Evolutionary conservation across 169 alveolate genomes (phyloP).

Genomic region (Toxoplasma gondii): DNA sequence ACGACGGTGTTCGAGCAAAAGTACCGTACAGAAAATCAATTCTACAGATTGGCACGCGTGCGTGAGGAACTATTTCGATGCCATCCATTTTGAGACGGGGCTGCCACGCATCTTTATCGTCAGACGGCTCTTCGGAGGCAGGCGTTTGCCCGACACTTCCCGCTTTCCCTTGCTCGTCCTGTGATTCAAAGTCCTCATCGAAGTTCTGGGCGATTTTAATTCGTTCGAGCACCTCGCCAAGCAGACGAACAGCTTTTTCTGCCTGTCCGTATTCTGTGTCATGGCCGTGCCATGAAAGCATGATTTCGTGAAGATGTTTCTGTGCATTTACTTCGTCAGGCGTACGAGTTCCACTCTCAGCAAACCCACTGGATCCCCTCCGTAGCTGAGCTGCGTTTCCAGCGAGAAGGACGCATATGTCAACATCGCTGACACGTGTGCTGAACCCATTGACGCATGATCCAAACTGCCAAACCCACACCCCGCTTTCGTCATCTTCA

Average conservation of each 20-base stretch:
- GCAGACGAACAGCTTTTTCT: neutral
- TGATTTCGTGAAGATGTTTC: neutral
- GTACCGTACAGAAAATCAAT: constrained; percentile 4
- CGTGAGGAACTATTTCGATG: neutral
- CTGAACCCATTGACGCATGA: neutral
- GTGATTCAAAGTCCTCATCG: neutral
- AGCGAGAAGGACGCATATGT: neutral
- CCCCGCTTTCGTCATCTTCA: neutral
- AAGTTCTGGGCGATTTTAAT: neutral
- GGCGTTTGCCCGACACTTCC: neutral
- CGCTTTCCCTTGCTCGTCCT: neutral
- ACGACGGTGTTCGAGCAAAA: neutral
- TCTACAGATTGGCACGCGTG: neutral
- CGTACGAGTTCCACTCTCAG: no score
- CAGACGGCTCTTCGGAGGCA: no score
- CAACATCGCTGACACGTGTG: neutral
- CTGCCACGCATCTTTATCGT: neutral
- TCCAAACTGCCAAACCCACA: constrained; percentile 4
- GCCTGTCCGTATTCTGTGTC: neutral
- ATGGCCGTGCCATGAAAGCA: constrained; percentile 11
- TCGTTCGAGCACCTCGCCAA: neutral
- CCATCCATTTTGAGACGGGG: neutral
- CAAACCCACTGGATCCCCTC: neutral
- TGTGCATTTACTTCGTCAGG: neutral
- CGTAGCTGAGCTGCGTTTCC: neutral